phyloP scores from a whole-genome alignment of 2,329 filamentous ascomycete genomes.

The Cladosporium phlei region DNA sequence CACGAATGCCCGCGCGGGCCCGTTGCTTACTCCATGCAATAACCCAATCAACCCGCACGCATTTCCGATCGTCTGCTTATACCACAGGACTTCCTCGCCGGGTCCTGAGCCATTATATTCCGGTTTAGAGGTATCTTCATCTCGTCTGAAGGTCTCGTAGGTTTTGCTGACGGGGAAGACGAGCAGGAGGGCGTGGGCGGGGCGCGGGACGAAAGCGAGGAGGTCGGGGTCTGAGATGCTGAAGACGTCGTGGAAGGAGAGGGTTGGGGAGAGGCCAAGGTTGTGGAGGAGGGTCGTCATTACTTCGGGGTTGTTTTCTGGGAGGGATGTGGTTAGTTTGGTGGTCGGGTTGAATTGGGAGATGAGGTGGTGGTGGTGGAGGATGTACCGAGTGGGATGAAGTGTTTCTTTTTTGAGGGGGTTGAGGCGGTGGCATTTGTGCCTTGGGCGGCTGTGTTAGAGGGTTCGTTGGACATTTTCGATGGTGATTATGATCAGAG shows the following conservation, averaged over 20 bases:
- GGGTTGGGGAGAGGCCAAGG: conserved; percentile 72
- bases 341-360: not conserved
- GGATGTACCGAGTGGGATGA: conserved; percentile 25
- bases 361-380: not conserved
- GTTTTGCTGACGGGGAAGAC: conserved; percentile 79
- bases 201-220: conserved; percentile 80
- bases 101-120: conserved; percentile 66
- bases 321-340: not conserved
- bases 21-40: conserved; percentile 77
- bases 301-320: conserved; percentile 76
- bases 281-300: conserved; percentile 78
- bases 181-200: conserved; percentile 80
- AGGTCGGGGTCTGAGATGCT: conserved; percentile 81
- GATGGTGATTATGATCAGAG: not conserved
- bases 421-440: not conserved
- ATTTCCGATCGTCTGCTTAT: conserved; percentile 89
- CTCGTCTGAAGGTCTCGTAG: conserved; percentile 71
- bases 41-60: conserved; percentile 88
- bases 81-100: conserved; percentile 80
- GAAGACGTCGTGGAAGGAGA: conserved; percentile 87
- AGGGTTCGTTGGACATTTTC: not conserved
- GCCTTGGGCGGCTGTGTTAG: not conserved
- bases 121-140: conserved; percentile 62
- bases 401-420: conserved; percentile 18
- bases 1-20: conserved; percentile 61